phyloP scores from a whole-genome alignment of 1,284 basidiomycete species.

The Cryptococcus sp. region DNA sequence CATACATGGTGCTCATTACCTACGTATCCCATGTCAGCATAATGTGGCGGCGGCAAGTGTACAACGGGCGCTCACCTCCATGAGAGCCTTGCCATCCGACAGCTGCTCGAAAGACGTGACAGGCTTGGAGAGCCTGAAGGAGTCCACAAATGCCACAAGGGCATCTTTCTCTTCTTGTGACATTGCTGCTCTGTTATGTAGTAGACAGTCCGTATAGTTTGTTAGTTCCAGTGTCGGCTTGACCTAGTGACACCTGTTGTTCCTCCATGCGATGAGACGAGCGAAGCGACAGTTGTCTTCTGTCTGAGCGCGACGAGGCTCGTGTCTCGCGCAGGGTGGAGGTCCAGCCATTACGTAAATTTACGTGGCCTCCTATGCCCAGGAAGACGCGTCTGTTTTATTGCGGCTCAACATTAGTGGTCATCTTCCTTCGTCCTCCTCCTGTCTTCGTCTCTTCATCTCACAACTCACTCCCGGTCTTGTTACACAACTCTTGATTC shows the following conservation, averaged over 20 bases:
- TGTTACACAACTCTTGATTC: no score
- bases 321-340: slow-evolving; percentile 7
- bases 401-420: background rate
- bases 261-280: background rate
- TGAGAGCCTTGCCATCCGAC: slow-evolving; percentile 41
- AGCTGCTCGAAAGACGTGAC: slow-evolving; percentile 40
- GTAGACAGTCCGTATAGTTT: background rate
- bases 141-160: slow-evolving; percentile 44
- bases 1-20: slow-evolving; percentile 31
- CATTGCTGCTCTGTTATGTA: slow-evolving; percentile 8
- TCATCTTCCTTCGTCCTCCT: no score
- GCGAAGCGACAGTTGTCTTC: background rate
- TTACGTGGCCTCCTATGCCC: background rate
- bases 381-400: slow-evolving; percentile 2
- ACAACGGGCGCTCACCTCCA: slow-evolving; percentile 34
- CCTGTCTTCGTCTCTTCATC: no score
- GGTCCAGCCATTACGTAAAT: slow-evolving; percentile 13
- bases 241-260: background rate
- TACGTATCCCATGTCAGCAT: slow-evolving; percentile 2
- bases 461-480: no score
- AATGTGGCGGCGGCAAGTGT: background rate
- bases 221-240: background rate
- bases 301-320: background rate
- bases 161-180: slow-evolving; percentile 42
- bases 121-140: slow-evolving; percentile 33